Percentiles rank a stretch among this genome's conserved stretches.
Conservation (phyloP, 2,329 filamentous ascomycete species). For the Monosporascus sp. region DNA sequence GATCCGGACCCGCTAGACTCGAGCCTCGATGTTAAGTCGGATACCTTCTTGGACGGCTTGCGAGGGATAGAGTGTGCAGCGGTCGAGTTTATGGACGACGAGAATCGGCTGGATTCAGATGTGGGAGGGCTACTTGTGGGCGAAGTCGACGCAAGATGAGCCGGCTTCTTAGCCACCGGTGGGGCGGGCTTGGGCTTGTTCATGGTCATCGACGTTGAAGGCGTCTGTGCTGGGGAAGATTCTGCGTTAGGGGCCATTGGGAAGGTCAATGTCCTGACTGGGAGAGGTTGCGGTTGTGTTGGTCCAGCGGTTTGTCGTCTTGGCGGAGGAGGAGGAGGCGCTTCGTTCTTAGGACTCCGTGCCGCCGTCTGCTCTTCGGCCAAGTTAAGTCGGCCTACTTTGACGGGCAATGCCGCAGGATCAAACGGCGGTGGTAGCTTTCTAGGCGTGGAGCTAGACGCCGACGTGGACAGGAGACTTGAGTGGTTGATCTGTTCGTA, state of each 20-base stretch:
- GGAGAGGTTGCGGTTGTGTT: constrained; percentile 10
- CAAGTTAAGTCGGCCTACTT: constrained; percentile 38
- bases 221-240: constrained; percentile 9
- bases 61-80: constrained; percentile 20
- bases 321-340: constrained; percentile 38
- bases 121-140: constrained; percentile 21
- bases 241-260: constrained; percentile 9
- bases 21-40: constrained; percentile 23
- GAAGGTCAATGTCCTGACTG: constrained; percentile 33
- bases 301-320: constrained; percentile 21
- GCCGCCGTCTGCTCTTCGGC: constrained; percentile 31
- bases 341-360: constrained; percentile 24
- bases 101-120: constrained; percentile 10
- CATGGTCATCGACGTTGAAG: constrained; percentile 16
- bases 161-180: constrained; percentile 57
- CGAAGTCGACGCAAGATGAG: constrained; percentile 39
- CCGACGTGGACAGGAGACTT: constrained; percentile 37
- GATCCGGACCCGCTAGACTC: constrained; percentile 17
- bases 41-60: constrained; percentile 20
- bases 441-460: constrained; percentile 39
- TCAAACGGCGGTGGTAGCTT: constrained; percentile 49
- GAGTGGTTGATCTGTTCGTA: constrained; percentile 54
- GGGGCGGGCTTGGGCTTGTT: constrained; percentile 28
- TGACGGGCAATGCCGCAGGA: constrained; percentile 38
- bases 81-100: constrained; percentile 13